These are phyloP conservation scores for Citrus inodora DNA, from an alignment of 345 rosid species.

Conservation along the genomic window DNA sequence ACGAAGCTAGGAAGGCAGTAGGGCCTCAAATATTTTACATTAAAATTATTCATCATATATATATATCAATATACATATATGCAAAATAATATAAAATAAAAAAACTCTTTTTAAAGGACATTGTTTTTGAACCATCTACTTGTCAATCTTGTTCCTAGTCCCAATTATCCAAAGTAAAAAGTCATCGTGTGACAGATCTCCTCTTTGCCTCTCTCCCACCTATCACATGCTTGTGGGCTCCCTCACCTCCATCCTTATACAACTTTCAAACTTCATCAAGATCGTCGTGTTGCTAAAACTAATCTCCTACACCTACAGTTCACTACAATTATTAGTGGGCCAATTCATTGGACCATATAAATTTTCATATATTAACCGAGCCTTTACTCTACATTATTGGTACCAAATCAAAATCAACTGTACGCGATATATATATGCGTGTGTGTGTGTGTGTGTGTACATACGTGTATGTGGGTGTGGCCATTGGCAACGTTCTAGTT, in stretches of 20 bases:
- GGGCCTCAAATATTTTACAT: neutral
- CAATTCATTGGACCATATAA: neutral
- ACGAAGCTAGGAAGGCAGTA: conserved; percentile 18
- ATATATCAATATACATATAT: too few species aligned
- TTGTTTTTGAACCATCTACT: conserved; percentile 16
- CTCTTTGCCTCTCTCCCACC: neutral
- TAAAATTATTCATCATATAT: too few species aligned
- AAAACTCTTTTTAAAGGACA: neutral
- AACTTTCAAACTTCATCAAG: neutral
- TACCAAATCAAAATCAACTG: neutral
- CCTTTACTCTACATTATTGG: neutral
- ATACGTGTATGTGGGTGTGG: neutral
- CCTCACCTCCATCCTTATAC: neutral
- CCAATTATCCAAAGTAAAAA: conserved; percentile 3
- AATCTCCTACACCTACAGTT: neutral
- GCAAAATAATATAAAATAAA: too few species aligned
- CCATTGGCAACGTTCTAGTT: neutral
- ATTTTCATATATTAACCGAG: neutral
- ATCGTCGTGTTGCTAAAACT: neutral
- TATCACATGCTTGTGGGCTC: conserved; percentile 31
- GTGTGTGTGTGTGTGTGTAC: too few species aligned
- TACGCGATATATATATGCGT: neutral
- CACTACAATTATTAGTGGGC: conserved; percentile 7
- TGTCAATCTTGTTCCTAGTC: neutral
- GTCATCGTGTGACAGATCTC: neutral